phyloP scores from a whole-genome alignment of 106 monocot genomes.

The Dioscorea alata region DNA sequence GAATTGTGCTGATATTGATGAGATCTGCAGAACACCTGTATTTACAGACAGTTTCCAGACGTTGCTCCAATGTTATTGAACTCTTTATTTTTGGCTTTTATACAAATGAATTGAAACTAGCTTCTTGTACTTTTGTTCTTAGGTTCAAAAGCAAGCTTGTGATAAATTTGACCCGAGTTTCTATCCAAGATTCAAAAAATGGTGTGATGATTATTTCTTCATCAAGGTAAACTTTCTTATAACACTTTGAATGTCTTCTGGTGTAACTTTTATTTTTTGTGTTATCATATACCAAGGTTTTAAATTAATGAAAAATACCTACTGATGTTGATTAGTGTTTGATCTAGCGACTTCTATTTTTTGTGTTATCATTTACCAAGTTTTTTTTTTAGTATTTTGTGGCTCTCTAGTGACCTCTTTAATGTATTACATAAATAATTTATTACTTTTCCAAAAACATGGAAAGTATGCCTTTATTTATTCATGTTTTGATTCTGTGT shows the following conservation, averaged over 20 bases:
- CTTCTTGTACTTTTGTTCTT: neutral
- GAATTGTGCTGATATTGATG: too few species aligned
- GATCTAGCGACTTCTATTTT: neutral
- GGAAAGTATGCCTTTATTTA: neutral
- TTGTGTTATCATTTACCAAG: too few species aligned
- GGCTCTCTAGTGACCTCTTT: neutral
- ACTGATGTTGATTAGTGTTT: too few species aligned
- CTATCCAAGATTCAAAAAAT: constrained; percentile 97
- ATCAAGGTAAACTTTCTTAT: constrained; percentile 52
- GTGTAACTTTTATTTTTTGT: neutral
- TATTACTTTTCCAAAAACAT: neutral
- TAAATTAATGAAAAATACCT: too few species aligned
- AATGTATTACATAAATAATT: neutral
- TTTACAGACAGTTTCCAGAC: too few species aligned
- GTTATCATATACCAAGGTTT: neutral
- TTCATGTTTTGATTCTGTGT: constrained; percentile 18
- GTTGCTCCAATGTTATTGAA: too few species aligned
- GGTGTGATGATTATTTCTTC: constrained; percentile 98
- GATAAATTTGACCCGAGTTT: constrained; percentile 97
- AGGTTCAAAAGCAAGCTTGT: constrained; percentile 96
- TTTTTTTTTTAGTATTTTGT: too few species aligned
- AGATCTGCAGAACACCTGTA: too few species aligned
- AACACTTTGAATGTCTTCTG: neutral
- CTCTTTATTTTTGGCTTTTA: too few species aligned
- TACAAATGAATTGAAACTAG: neutral